Evolutionary conservation across 2,329 filamentous ascomycete genomes (phyloP).

Genomic region (Herpotrichia juniperi): DNA sequence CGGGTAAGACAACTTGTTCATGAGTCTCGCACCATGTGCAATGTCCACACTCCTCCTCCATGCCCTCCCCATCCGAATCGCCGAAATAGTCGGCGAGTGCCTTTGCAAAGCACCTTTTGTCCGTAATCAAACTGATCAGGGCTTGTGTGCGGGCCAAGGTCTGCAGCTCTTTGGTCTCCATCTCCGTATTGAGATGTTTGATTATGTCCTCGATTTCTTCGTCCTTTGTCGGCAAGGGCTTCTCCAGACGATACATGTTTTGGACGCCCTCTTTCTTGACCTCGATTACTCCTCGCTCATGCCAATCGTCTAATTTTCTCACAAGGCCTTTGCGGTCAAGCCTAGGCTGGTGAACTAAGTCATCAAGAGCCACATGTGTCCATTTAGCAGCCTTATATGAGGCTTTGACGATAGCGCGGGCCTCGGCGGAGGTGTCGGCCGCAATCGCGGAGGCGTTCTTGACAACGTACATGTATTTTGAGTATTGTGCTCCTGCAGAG

Average conservation of each 20-base stretch:
- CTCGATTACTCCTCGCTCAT: slow-evolving; percentile 57
- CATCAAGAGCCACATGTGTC: slow-evolving; percentile 58
- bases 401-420: slow-evolving; percentile 51
- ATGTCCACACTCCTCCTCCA: slow-evolving; percentile 58
- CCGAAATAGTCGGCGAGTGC: slow-evolving; percentile 64
- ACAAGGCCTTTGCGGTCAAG: slow-evolving; percentile 57
- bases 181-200: slow-evolving; percentile 56
- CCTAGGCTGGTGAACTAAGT: slow-evolving; percentile 34
- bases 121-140: slow-evolving; percentile 62
- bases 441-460: slow-evolving; percentile 40
- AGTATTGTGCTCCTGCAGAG: slow-evolving; percentile 62
- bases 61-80: slow-evolving; percentile 50
- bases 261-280: slow-evolving; percentile 59
- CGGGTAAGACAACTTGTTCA: slow-evolving; percentile 43
- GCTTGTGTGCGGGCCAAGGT: slow-evolving; percentile 58
- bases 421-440: slow-evolving; percentile 50
- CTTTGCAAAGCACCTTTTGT: slow-evolving; percentile 57
- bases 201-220: slow-evolving; percentile 54
- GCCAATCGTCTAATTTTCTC: slow-evolving; percentile 61
- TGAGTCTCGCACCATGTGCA: slow-evolving; percentile 57
- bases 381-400: slow-evolving; percentile 52
- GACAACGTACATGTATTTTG: slow-evolving; percentile 57
- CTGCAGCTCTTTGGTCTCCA: slow-evolving; percentile 60
- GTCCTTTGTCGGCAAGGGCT: slow-evolving; percentile 51
- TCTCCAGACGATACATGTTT: slow-evolving; percentile 60